Evolutionary conservation across 495 filamentous ascomycete species (phyloP).

Genomic region (Neurospora sp.): DNA sequence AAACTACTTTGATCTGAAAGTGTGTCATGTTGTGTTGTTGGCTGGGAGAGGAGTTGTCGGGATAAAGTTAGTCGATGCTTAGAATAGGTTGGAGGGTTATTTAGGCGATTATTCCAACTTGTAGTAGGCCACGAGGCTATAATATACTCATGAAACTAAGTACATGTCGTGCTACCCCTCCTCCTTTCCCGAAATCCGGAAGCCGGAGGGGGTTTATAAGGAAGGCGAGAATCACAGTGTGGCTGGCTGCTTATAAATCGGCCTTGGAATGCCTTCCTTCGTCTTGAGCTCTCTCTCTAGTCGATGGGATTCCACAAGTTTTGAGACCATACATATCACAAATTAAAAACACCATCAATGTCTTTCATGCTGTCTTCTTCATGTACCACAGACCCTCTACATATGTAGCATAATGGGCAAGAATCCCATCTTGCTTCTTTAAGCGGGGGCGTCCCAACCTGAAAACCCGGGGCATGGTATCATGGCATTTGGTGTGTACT

Average conservation of each 20-base stretch:
- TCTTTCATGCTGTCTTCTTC: background rate
- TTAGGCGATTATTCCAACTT: background rate
- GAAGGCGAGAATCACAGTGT: background rate
- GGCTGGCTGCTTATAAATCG: background rate
- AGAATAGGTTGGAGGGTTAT: background rate
- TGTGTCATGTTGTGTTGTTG: slow-evolving; percentile 49
- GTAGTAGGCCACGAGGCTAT: background rate
- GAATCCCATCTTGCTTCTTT: background rate
- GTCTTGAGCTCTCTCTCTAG: background rate
- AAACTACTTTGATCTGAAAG: slow-evolving; percentile 67
- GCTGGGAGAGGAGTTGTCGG: background rate
- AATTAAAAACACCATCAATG: background rate
- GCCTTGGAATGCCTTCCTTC: background rate
- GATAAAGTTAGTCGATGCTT: background rate
- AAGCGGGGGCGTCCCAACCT: background rate
- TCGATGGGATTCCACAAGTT: background rate
- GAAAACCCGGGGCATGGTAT: background rate
- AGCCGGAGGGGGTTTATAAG: background rate
- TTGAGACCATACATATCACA: background rate
- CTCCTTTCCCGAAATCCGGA: background rate
- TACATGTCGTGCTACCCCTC: background rate
- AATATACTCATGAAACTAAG: background rate
- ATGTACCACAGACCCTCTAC: background rate
- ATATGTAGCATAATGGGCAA: background rate
- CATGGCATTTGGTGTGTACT: background rate